Evolutionary conservation across 2,329 filamentous ascomycete species (phyloP), one percentile per base, ranked within the genome.

Genomic region (Trichoderma sp.): DNA sequence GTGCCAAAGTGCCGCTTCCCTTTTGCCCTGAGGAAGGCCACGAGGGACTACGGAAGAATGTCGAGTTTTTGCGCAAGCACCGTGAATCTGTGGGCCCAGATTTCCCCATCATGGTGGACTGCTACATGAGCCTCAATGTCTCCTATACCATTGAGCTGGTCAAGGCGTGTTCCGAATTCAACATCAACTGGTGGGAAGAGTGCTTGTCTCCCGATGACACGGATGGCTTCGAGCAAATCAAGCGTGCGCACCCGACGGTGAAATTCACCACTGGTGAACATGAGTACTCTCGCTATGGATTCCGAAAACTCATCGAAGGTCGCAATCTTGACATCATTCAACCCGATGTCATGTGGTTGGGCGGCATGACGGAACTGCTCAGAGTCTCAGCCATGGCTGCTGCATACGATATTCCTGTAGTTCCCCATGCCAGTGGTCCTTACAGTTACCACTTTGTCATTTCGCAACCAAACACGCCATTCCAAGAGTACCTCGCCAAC

Each of bases 141-240:
- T 85, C 93, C 1, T 98, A 98, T 84, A 97, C 93, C 4, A 97
- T 98, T 76, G 92, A 97, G 82, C 87, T 98, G 28, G 95, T 93
- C 73, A 93, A 95, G 83, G 92, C 91, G 66, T 94, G 92, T 79
- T 88, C 93, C 76, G 90, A 94, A 76, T 88, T 97, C 75, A 88
- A 95, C 81, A 95, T 98, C 80, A 94, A 97, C 85, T 98, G 95
- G 95, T 97, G 94, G 94, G 95, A 98, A 84, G 95, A 98, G 85
- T 97, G 94, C 75, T 85, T 98, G 74, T 92, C 91, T 34, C 95
- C 95, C 12, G 95, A 98, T 81, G 95, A 98, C 84, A 93, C 92
- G 62, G 95, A 97, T 77, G 95, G 95, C 71, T 97, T 97, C 77
- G 92, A 90, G 75, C 90, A 94, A 80, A 90, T 98, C 84, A 98